A percentile compares a stretch with the other conserved stretches of the same genome.
Evolutionary conservation across 1,139 yeast genomes (phyloP).

Genomic region (Meyerozyma carpophila): DNA sequence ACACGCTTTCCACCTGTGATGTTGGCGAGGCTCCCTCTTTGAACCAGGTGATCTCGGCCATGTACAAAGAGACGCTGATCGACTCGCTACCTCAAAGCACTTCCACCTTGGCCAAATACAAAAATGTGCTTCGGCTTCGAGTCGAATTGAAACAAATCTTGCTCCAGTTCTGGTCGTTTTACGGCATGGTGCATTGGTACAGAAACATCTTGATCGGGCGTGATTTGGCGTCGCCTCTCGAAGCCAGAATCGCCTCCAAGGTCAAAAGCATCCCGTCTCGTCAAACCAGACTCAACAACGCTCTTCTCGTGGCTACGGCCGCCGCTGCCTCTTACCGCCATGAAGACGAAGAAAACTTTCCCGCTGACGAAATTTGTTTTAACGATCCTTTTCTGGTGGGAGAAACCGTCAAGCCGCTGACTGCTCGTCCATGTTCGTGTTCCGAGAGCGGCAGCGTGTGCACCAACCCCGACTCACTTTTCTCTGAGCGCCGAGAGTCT

Average conservation of each 20-base stretch:
- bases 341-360: conserved; percentile 2
- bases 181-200: conserved; percentile 37
- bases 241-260: conserved; percentile 21
- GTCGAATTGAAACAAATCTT: conserved; percentile 37
- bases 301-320: conserved; percentile 21
- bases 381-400: conserved; percentile 4
- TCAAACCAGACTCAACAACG: conserved; percentile 18
- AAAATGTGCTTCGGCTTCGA: conserved; percentile 34
- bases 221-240: conserved; percentile 33
- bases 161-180: conserved; percentile 41
- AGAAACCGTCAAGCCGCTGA: neutral
- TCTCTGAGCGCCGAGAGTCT: conserved; percentile 3
- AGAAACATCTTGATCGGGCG: conserved; percentile 29
- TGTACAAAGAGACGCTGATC: conserved; percentile 21
- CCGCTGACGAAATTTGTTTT: neutral
- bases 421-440: neutral
- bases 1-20: conserved; percentile 27
- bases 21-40: conserved; percentile 38
- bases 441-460: neutral
- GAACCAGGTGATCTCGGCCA: conserved; percentile 22
- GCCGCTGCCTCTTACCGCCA: conserved; percentile 18
- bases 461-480: conserved; percentile 4
- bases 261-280: conserved; percentile 30
- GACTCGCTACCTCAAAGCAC: conserved; percentile 10
- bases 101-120: conserved; percentile 29